Base-by-base conservation (phyloP, 352 stramenopile species). In the Phytopythium aichiense region DNA sequence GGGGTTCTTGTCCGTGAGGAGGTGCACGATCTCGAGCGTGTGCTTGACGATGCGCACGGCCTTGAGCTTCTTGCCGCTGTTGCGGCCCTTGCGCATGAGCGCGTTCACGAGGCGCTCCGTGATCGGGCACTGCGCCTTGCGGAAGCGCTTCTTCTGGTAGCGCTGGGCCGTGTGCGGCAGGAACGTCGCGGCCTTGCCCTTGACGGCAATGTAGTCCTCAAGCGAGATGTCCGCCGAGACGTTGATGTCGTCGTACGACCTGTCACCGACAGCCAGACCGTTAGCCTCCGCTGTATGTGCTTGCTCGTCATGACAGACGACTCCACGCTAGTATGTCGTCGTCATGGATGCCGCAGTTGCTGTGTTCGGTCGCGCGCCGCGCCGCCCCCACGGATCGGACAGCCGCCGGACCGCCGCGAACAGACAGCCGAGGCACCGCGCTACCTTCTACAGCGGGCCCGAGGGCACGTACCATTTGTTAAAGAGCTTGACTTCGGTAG, bases 131-230 rank as follows among this genome's bases (percentile, higher is more conserved):
- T 98, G 95, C 59, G 97, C 98, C 93, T 99, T 99, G 74, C 97
- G 96, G 87, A 99, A 99, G 63, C 96, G 90, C 89, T 99, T 99
- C 87, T 98, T 98, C 91, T 99, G 97, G 89, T 99, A 99, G 68
- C 97, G 96, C 76, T 98, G 97, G 51, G 97, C 97, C 71, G 98
- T 99, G 96, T 99, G 98, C 58, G 97, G 97, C 74, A 99, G 76
- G 92, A 98, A 99, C 61, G 96, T 98, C 58, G 96, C 96, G 73
- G 98, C 91, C 81, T 99, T 98, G 73, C 95, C 94, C 79, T 98
- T 99, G 71, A 98, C 96, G 62, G 97, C 98, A 71, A 99, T 98
- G 94, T 99, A 99, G 84, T 99, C 97, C 81, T 97, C 89, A 28
- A 99, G 91, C 46, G 97, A 98, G 74, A 99, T 98, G 82, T 99